phyloP scores from a whole-genome alignment of 371 early-diverging fungal genomes.

The Apophysomyces ossiformis region DNA sequence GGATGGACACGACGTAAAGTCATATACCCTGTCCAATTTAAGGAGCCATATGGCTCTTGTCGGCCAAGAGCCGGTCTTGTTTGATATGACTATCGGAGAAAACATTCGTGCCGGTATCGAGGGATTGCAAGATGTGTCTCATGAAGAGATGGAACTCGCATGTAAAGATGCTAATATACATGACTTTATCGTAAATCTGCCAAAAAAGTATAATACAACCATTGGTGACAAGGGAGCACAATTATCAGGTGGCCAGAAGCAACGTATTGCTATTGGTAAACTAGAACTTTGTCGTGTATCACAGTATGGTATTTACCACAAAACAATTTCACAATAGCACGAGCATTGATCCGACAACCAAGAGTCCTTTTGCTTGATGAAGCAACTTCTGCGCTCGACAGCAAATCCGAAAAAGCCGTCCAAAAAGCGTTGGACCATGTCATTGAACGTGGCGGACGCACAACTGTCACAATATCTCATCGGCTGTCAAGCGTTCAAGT shows the following conservation, averaged over 20 bases:
- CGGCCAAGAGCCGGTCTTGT: constrained; percentile 83
- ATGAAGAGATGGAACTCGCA: constrained; percentile 49
- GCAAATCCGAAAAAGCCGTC: constrained; percentile 87
- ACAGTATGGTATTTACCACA: no score
- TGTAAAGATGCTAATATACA: constrained; percentile 61
- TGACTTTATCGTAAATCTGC: constrained; percentile 73
- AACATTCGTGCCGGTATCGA: constrained; percentile 73
- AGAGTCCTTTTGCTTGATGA: constrained; percentile 84
- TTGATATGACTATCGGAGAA: constrained; percentile 73
- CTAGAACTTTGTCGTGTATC: no score
- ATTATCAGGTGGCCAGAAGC: constrained; percentile 91
- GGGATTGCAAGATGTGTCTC: constrained; percentile 41
- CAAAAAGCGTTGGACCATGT: constrained; percentile 86
- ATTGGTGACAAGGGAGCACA: constrained; percentile 83
- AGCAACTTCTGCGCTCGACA: constrained; percentile 94
- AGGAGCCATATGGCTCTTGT: constrained; percentile 69
- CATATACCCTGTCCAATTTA: constrained; percentile 55
- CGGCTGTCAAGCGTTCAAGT: constrained; percentile 63
- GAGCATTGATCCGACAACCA: constrained; percentile 40
- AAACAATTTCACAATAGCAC: constrained; percentile 23
- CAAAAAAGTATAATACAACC: constrained; percentile 77
- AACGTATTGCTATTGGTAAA: constrained; percentile 62
- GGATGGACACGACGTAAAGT: constrained; percentile 64
- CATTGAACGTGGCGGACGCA: constrained; percentile 57
- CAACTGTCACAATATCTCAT: constrained; percentile 69